Percentiles rank a stretch among this genome's conserved stretches.
These are phyloP conservation scores for Ceratorhiza oryzae-sativae DNA, from an alignment of 1,284 basidiomycete species.

Conservation along the genomic window DNA sequence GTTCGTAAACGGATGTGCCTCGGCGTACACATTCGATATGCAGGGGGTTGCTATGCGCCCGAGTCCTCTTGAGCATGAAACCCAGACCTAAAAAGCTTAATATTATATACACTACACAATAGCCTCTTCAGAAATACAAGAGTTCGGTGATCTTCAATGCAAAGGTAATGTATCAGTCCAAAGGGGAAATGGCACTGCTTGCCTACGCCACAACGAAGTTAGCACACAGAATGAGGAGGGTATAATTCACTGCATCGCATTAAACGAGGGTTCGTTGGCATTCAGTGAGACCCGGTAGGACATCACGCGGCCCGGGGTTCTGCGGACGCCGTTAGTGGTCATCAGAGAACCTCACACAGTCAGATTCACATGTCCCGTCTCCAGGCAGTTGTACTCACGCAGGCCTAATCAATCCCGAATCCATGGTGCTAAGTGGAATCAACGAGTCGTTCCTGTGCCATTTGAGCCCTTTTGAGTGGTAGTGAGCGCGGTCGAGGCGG, in stretches of 20 bases:
- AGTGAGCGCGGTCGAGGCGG: background rate
- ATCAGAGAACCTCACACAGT: background rate
- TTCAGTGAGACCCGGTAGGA: background rate
- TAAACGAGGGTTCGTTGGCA: conserved; percentile 1
- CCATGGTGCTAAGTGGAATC: background rate
- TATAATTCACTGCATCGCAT: conserved; percentile 9
- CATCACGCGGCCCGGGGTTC: background rate
- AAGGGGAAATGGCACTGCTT: conserved; percentile 20
- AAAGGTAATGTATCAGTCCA: conserved; percentile 3
- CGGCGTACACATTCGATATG: background rate
- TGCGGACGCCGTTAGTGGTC: background rate
- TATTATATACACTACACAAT: background rate
- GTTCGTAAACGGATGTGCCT: background rate
- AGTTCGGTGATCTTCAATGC: conserved; percentile 5
- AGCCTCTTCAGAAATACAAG: conserved; percentile 9
- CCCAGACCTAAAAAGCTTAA: conserved; percentile 11
- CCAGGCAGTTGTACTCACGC: conserved; percentile 13
- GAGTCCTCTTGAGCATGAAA: conserved; percentile 6
- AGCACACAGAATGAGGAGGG: conserved; percentile 2
- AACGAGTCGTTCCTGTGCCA: background rate
- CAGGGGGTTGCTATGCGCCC: background rate
- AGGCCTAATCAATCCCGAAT: conserved; percentile 19
- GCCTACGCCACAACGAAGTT: conserved; percentile 9
- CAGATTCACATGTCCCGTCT: conserved; percentile 18
- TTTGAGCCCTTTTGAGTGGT: background rate